These are phyloP conservation scores for Monosporozyma siamensis DNA, from an alignment of 805 yeast species.

Conservation along the genomic window DNA sequence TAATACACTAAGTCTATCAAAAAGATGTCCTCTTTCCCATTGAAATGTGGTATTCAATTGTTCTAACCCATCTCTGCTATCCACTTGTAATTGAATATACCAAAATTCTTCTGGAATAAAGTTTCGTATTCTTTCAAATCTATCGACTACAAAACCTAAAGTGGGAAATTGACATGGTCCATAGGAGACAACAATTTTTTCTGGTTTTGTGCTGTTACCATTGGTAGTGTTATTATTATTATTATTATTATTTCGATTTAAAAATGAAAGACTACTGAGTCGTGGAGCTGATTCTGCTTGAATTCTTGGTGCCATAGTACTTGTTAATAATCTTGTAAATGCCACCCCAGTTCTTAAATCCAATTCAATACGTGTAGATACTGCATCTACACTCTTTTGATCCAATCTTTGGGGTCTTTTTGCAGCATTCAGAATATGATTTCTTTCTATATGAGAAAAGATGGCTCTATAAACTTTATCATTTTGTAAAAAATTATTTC, in stretches of 20 bases:
- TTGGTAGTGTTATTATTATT: no score
- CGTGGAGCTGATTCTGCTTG: constrained; percentile 1
- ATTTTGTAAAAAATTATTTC: constrained; percentile 33
- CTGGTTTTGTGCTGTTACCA: no score
- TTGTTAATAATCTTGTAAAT: constrained; percentile 70
- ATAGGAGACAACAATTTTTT: constrained; percentile 44
- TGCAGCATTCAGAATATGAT: constrained; percentile 71
- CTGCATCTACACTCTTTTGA: constrained; percentile 69
- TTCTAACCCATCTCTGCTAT: constrained; percentile 20
- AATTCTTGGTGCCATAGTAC: constrained; percentile 31
- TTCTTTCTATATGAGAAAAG: constrained; percentile 77
- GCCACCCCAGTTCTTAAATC: constrained; percentile 86
- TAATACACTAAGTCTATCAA: constrained; percentile 59
- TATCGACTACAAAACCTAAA: constrained; percentile 88
- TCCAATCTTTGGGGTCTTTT: constrained; percentile 55
- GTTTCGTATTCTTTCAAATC: constrained; percentile 63
- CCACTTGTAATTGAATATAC: constrained; percentile 50
- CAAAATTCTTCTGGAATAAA: constrained; percentile 78
- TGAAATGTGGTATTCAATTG: constrained; percentile 35
- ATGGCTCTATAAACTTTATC: constrained; percentile 60
- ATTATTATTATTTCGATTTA: not conserved
- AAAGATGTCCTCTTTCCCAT: constrained; percentile 70
- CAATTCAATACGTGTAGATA: constrained; percentile 72
- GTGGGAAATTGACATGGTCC: constrained; percentile 98
- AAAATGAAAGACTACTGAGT: not conserved